Evolutionary conservation across 2,329 filamentous ascomycete species (phyloP).

Genomic region (Blastomyces emzantsi): DNA sequence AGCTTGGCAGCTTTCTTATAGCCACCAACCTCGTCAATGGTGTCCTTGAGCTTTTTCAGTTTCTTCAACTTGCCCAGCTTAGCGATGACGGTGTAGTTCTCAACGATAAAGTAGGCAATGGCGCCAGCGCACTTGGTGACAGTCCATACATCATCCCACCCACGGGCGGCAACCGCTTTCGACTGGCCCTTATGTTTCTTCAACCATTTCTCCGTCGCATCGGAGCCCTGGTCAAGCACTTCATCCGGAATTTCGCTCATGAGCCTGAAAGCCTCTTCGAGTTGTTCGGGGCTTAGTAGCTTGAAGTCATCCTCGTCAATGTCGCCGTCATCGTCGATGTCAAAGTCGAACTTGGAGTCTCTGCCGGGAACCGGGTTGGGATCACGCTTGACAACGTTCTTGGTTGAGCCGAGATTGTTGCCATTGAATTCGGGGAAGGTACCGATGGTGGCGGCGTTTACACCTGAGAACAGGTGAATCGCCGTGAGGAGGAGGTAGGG

Average conservation of each 20-base stretch:
- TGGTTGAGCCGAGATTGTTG: constrained; percentile 5
- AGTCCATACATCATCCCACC: neutral
- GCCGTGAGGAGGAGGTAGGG: constrained; percentile 1
- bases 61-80: neutral
- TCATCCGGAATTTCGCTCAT: neutral
- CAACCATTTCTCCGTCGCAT: neutral
- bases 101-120: neutral
- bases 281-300: neutral
- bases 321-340: neutral
- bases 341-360: neutral
- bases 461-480: constrained; percentile 2
- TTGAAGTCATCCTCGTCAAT: neutral
- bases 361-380: neutral
- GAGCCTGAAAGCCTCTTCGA: neutral
- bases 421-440: neutral
- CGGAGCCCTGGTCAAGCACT: neutral
- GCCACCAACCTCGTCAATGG: neutral
- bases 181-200: neutral
- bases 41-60: neutral
- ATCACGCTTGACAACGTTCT: neutral
- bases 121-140: constrained; percentile 2
- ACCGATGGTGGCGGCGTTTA: neutral
- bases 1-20: constrained; percentile 1
- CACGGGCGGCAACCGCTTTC: neutral
- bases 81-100: neutral